A percentile compares a stretch with the other conserved stretches of the same genome.
Evolutionary conservation across 352 stramenopile genomes (phyloP).

Genomic region (Phytopythium vexans): DNA sequence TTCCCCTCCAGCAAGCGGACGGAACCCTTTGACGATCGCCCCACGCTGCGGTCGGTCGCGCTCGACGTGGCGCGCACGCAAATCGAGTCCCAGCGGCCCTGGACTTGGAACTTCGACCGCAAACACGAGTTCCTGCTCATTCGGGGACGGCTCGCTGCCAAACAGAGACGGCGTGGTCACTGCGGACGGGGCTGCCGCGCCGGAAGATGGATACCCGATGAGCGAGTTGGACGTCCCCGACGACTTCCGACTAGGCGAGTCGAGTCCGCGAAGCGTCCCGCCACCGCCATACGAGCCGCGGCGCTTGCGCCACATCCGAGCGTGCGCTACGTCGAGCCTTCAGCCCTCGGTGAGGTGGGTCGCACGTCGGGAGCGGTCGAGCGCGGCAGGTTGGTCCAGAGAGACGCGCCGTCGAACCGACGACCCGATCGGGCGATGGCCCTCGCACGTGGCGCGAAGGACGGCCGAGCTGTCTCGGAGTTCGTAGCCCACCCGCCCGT

Average conservation of each 20-base stretch:
- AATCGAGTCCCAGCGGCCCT: constrained; percentile 66
- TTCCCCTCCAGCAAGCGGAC: constrained; percentile 41
- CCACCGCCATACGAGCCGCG: constrained; percentile 43
- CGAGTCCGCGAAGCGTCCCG: constrained; percentile 14
- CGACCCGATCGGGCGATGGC: too few species aligned
- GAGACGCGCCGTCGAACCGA: background rate
- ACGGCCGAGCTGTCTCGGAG: too few species aligned
- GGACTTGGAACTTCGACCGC: constrained; percentile 66
- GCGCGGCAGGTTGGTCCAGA: background rate
- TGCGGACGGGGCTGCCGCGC: background rate
- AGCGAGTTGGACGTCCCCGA: constrained; percentile 32
- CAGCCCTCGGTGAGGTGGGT: background rate
- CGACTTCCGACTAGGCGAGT: constrained; percentile 22
- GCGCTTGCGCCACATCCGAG: constrained; percentile 52
- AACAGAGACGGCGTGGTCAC: constrained; percentile 36
- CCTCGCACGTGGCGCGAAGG: too few species aligned
- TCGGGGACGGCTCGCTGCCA: constrained; percentile 48
- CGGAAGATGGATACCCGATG: constrained; percentile 31
- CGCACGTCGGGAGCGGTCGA: background rate
- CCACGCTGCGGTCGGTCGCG: constrained; percentile 71
- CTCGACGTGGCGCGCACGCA: constrained; percentile 70
- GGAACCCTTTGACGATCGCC: constrained; percentile 79
- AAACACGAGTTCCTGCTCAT: constrained; percentile 65
- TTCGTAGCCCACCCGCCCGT: too few species aligned
- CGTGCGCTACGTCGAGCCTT: background rate